These are phyloP conservation scores for Panicum virgatum DNA, from an alignment of 202 grass and related monocot genomes.

Conservation along the genomic window DNA sequence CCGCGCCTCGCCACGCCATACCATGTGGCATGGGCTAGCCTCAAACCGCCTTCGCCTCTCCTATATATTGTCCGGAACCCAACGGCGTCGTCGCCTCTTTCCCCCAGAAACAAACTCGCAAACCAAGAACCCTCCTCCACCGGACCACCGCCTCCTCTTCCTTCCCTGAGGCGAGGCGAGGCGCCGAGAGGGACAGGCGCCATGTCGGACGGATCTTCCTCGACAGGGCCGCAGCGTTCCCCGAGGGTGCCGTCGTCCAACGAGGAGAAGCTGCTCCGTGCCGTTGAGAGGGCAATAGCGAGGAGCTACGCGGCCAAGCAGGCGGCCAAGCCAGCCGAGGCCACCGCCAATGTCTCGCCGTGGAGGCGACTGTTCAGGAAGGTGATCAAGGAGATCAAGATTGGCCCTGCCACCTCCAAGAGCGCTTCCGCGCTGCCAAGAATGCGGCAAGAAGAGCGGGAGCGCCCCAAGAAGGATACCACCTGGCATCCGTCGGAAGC, in stretches of 20 bases:
- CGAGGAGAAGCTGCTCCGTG: neutral
- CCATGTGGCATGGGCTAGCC: neutral
- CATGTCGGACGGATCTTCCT: neutral
- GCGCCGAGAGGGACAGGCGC: neutral
- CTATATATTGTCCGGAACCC: neutral
- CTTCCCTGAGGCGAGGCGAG: neutral
- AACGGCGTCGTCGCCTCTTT: neutral
- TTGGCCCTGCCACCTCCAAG: neutral
- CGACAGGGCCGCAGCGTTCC: neutral
- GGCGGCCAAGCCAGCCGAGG: neutral
- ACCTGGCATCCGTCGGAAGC: neutral
- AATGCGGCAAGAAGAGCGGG: neutral
- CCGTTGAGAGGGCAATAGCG: constrained; percentile 10
- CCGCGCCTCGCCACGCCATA: too few species aligned
- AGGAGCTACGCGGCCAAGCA: constrained; percentile 1
- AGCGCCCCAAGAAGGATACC: neutral
- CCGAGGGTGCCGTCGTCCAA: neutral
- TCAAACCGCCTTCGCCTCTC: neutral
- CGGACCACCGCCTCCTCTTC: neutral
- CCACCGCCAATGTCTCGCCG: neutral
- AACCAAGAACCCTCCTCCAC: neutral
- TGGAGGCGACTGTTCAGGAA: neutral
- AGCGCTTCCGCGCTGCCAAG: neutral
- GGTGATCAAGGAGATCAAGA: constrained; percentile 11
- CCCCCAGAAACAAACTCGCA: neutral